Evolutionary conservation across 2,329 filamentous ascomycete genomes (phyloP).

Genomic region (Hypomyces perniciosus): DNA sequence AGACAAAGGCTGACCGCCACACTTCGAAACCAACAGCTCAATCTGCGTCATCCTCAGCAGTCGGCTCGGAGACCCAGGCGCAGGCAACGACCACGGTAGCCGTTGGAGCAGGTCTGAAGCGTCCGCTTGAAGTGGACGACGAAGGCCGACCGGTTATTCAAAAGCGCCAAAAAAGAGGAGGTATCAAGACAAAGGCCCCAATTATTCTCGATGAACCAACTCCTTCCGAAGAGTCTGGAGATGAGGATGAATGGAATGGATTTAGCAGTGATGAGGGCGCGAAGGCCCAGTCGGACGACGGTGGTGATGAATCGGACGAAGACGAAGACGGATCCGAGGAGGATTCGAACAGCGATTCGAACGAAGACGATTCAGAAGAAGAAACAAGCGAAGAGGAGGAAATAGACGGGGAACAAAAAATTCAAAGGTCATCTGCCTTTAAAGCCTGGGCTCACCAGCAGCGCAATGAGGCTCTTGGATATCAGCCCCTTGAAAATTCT

Average conservation of each 20-base stretch:
- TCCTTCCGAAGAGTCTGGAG: slow-evolving; percentile 30
- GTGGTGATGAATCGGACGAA: slow-evolving; percentile 21
- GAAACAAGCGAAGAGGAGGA: slow-evolving; percentile 28
- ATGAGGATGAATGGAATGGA: slow-evolving; percentile 50
- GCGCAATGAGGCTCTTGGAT: slow-evolving; percentile 76
- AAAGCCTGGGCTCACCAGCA: slow-evolving; percentile 89
- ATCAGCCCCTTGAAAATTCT: slow-evolving; percentile 40
- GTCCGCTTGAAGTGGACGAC: slow-evolving; percentile 74
- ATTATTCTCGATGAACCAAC: slow-evolving; percentile 33
- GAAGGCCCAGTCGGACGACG: slow-evolving; percentile 23
- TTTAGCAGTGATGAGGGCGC: slow-evolving; percentile 47
- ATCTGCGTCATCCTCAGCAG: not conserved
- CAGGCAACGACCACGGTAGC: slow-evolving; percentile 9
- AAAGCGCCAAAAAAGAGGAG: slow-evolving; percentile 69
- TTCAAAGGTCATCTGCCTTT: slow-evolving; percentile 59
- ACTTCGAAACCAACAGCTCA: not conserved
- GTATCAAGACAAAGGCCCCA: slow-evolving; percentile 50
- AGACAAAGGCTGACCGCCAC: slow-evolving; percentile 13
- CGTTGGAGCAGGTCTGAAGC: slow-evolving; percentile 77
- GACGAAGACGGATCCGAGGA: slow-evolving; percentile 27
- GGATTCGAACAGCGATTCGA: slow-evolving; percentile 21
- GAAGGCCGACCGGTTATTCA: slow-evolving; percentile 76
- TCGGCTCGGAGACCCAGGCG: not conserved
- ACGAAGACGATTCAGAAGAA: slow-evolving; percentile 27
- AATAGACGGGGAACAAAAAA: slow-evolving; percentile 20